Conservation (phyloP, 306 rosid genomes). For the Prosopis cineraria region DNA sequence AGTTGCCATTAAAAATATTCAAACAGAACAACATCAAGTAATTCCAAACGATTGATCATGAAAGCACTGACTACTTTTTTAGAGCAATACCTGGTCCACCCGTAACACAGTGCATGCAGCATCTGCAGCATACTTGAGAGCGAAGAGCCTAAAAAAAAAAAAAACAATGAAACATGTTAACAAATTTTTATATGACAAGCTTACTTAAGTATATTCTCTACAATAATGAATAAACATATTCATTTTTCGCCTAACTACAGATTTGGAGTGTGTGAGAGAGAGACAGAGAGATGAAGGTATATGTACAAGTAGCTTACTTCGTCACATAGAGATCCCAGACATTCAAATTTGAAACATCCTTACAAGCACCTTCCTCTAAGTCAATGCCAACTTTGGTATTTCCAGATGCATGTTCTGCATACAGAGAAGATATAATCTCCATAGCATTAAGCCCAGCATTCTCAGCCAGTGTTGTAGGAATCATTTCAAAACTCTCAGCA, state of each 20-base stretch:
- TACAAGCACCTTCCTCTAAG: slow-evolving; percentile 77
- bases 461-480: slow-evolving; percentile 89
- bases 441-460: slow-evolving; percentile 96
- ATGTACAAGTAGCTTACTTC: slow-evolving; percentile 58
- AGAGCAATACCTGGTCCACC: slow-evolving; percentile 81
- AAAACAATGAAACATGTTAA: slow-evolving; percentile 16
- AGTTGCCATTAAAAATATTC: neutral
- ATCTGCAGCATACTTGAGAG: slow-evolving; percentile 94
- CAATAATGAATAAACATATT: neutral
- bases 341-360: slow-evolving; percentile 60
- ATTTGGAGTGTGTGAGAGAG: neutral
- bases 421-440: slow-evolving; percentile 94
- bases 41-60: neutral
- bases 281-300: neutral
- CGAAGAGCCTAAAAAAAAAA: slow-evolving; percentile 60
- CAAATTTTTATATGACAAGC: slow-evolving; percentile 4
- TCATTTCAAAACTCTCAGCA: slow-evolving; percentile 95
- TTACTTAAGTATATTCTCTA: neutral
- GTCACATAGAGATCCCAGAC: slow-evolving; percentile 92
- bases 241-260: neutral
- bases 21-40: slow-evolving; percentile 2
- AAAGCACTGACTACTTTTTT: neutral
- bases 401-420: slow-evolving; percentile 98
- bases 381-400: slow-evolving; percentile 88
- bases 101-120: slow-evolving; percentile 97